Evolutionary conservation across 768 basidiomycete species (phyloP).

Genomic region (Xanthoconium purpureum): DNA sequence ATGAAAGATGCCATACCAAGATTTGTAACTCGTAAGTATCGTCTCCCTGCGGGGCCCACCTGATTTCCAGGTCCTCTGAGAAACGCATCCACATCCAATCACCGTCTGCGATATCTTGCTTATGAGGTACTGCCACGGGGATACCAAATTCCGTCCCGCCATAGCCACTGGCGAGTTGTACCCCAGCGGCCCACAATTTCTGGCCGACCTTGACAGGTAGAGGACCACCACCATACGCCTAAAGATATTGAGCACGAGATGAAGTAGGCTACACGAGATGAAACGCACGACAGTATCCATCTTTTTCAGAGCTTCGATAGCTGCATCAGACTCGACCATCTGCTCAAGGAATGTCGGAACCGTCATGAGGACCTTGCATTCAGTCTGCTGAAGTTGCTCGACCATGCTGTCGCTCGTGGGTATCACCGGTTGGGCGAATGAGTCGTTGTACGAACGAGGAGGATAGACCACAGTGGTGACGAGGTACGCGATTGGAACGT

Average conservation of each 20-base stretch:
- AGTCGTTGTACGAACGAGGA: constrained; percentile 12
- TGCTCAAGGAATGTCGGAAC: constrained; percentile 22
- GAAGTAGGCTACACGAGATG: neutral
- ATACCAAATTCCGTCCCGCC: constrained; percentile 24
- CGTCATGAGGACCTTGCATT: constrained; percentile 8
- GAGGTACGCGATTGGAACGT: constrained; percentile 30
- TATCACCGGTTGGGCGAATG: constrained; percentile 8
- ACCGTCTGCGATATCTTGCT: constrained; percentile 7
- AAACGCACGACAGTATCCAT: neutral
- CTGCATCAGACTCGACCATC: neutral
- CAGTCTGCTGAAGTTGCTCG: constrained; percentile 3
- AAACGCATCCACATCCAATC: constrained; percentile 18
- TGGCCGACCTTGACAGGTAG: constrained; percentile 13
- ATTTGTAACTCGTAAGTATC: constrained; percentile 35
- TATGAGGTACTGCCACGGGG: neutral
- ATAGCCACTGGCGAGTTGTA: constrained; percentile 9
- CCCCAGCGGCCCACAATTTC: constrained; percentile 10
- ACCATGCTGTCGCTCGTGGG: constrained; percentile 20
- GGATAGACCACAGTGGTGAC: constrained; percentile 32
- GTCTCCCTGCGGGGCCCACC: constrained; percentile 32
- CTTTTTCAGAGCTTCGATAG: too few species aligned
- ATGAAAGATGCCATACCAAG: constrained; percentile 21
- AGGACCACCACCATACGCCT: constrained; percentile 14
- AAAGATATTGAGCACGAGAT: neutral
- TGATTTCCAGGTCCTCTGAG: constrained; percentile 11